Base-by-base conservation (phyloP, 1,284 basidiomycete species). In the Apiotrichum akiyoshidainum region DNA sequence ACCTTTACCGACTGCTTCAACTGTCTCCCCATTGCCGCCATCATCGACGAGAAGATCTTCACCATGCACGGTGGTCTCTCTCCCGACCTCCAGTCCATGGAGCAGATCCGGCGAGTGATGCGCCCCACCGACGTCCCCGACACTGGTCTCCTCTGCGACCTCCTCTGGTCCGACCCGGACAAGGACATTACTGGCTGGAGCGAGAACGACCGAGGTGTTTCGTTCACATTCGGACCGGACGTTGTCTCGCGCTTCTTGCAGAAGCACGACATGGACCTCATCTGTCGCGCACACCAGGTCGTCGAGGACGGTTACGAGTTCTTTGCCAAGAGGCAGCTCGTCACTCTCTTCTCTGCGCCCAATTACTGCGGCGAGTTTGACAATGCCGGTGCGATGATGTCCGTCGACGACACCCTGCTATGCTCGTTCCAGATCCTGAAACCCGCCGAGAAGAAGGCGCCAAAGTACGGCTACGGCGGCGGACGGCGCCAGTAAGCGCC, bases 391-490 rank as follows among this genome's bases (percentile, higher is more conserved):
- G 95, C 95, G 33, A 98, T 99, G 95, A 99, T 99, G 96, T 94
- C 90, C 73, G 96, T 99, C 54, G 95, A 98, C 75, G 95, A 99
- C 81, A 97, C 94, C 10, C 79, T 99, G 66, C 80, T 99, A 64
- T 99, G 95, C 80, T 97, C 94, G 16, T 99, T 99, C 90, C 93
- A 94, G 91, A 98, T 99, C 68, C 83, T 99, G 74, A 99, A 99
- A 82, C 95, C 95, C 47, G 95, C 95, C 41, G 95, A 99, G 83
- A 98, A 98, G 86, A 98, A 98, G 81, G 69, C 72, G 47, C 73
- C 72, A 47, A 75, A 75, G 66, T 75, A 77, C 63, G 73, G 72
- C 50, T 73, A 74, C 64, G 71, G 69, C 50, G 65, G 67, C 56
- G 73, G 73, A 68, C 73, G 75, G 71, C 73, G 74, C 68, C 64